phyloP scores from a whole-genome alignment of 176 grass and related monocot species.

The Musa beccarii region DNA sequence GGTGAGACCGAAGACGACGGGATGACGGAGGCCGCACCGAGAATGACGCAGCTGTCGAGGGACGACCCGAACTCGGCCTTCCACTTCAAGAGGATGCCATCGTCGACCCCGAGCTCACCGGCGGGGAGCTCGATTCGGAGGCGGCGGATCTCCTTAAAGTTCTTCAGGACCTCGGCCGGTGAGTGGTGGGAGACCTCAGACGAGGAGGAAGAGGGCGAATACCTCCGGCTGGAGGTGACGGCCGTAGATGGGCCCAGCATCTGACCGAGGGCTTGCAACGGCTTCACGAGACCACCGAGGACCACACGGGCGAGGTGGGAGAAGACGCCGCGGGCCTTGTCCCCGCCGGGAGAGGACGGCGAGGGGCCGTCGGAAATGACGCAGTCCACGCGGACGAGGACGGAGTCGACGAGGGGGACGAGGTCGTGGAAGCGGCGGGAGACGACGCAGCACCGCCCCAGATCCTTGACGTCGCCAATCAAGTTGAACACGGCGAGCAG shows the following conservation, averaged over 20 bases:
- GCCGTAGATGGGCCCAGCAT: constrained; percentile 47
- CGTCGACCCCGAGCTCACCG: constrained; percentile 62
- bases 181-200: constrained; percentile 81
- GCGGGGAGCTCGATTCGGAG: constrained; percentile 72
- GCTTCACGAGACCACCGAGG: constrained; percentile 53
- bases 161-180: constrained; percentile 73
- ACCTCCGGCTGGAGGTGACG: neutral
- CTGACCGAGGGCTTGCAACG: constrained; percentile 65
- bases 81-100: constrained; percentile 78
- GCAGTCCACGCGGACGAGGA: constrained; percentile 81
- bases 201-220: constrained; percentile 17
- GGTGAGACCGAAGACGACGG: neutral
- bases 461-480: constrained; percentile 83
- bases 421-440: constrained; percentile 69
- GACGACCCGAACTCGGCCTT: constrained; percentile 80
- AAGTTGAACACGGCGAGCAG: constrained; percentile 46
- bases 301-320: constrained; percentile 54
- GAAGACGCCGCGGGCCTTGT: constrained; percentile 42
- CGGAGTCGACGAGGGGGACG: constrained; percentile 57
- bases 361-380: constrained; percentile 64
- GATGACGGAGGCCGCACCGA: constrained; percentile 47
- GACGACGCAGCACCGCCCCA: constrained; percentile 69
- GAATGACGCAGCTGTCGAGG: constrained; percentile 63
- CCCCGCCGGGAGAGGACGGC: constrained; percentile 20
- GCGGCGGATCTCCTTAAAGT: constrained; percentile 71